These are phyloP conservation scores for Geranomyces michiganensis DNA, from an alignment of 192 early-diverging fungal genomes.

Conservation along the genomic window DNA sequence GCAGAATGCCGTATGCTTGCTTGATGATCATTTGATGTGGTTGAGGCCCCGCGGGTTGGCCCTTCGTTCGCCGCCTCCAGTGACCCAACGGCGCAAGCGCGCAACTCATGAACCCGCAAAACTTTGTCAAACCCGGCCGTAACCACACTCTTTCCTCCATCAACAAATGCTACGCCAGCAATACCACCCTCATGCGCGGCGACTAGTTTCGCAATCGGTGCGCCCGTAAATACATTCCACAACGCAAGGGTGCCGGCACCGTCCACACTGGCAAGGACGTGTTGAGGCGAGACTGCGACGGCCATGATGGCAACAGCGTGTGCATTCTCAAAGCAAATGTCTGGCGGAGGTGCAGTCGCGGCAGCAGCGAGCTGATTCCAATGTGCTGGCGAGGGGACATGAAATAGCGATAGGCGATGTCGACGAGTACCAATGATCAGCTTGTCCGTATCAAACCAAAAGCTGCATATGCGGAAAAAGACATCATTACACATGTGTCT, in stretches of 20 bases:
- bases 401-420: slow-evolving; percentile 25
- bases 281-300: neutral
- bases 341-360: neutral
- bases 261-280: slow-evolving; percentile 42
- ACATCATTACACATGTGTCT: too few species aligned
- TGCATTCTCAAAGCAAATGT: slow-evolving; percentile 2
- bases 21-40: too few species aligned
- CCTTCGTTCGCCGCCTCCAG: too few species aligned
- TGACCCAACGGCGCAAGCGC: too few species aligned
- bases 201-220: slow-evolving; percentile 19
- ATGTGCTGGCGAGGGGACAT: slow-evolving; percentile 13
- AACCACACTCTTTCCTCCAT: slow-evolving; percentile 17
- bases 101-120: slow-evolving; percentile 29
- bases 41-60: too few species aligned
- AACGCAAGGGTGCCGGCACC: slow-evolving; percentile 30
- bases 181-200: slow-evolving; percentile 42
- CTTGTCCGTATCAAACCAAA: slow-evolving; percentile 37
- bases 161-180: slow-evolving; percentile 31
- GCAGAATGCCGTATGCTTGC: too few species aligned
- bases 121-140: slow-evolving; percentile 37
- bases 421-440: slow-evolving; percentile 37
- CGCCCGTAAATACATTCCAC: slow-evolving; percentile 49
- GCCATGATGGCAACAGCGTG: slow-evolving; percentile 21
- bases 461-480: slow-evolving; percentile 9
- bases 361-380: slow-evolving; percentile 7